Evolutionary conservation across 2,329 filamentous ascomycete genomes (phyloP).

Genomic region (Verticillium dahliae): DNA sequence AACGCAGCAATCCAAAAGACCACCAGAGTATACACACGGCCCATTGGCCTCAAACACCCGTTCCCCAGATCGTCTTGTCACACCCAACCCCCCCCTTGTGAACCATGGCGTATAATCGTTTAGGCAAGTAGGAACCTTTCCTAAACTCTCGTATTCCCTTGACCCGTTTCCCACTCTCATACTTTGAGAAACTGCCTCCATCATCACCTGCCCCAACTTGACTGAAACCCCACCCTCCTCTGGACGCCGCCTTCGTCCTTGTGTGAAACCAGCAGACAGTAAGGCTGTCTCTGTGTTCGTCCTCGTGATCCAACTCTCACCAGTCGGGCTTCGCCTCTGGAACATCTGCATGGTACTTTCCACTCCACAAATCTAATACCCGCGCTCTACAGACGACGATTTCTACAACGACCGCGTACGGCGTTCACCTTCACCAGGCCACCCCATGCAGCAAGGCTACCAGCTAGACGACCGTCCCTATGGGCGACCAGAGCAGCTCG

Average conservation of each 20-base stretch:
- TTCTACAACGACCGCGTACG: slow-evolving; percentile 50
- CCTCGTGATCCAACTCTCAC: not conserved
- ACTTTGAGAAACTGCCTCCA: slow-evolving; percentile 4
- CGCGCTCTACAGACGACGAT: slow-evolving; percentile 43
- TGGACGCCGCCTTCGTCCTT: not conserved
- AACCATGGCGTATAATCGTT: slow-evolving; percentile 67
- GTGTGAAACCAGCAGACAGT: not conserved
- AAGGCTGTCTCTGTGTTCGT: not conserved
- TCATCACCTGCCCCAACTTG: slow-evolving; percentile 7
- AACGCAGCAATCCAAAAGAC: not conserved
- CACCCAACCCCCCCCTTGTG: slow-evolving; percentile 1
- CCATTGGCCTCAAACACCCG: slow-evolving; percentile 9
- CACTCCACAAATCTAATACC: not conserved
- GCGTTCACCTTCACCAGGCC: slow-evolving; percentile 70
- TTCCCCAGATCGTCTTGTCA: slow-evolving; percentile 7
- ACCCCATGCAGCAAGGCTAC: slow-evolving; percentile 68
- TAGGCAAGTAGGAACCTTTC: slow-evolving; percentile 49
- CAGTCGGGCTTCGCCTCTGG: slow-evolving; percentile 1
- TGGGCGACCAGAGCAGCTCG: slow-evolving; percentile 46
- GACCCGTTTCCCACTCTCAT: slow-evolving; percentile 6
- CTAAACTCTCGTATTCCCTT: slow-evolving; percentile 15
- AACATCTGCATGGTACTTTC: slow-evolving; percentile 13
- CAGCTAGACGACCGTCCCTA: slow-evolving; percentile 77
- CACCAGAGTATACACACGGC: not conserved
- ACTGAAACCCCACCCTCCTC: not conserved